phyloP scores from a whole-genome alignment of 2,329 filamentous ascomycete species.

The Periglandula ipomoeae region DNA sequence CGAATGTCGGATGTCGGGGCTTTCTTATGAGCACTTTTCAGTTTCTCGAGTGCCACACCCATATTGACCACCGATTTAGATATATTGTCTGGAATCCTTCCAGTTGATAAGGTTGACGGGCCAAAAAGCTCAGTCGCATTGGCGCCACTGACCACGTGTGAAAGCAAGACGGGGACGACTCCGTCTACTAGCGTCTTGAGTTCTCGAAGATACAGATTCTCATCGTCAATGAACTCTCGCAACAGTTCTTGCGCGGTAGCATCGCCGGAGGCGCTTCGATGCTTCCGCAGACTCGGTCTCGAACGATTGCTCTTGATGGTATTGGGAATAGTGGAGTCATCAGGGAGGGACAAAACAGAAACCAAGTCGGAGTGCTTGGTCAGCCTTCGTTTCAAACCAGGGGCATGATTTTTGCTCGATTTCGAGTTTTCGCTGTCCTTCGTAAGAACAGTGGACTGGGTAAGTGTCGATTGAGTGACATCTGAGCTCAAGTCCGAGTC shows the following conservation, averaged over 20 bases:
- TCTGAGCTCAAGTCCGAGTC: slow-evolving; percentile 43
- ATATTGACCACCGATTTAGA: slow-evolving; percentile 89
- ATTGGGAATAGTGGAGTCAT: slow-evolving; percentile 44
- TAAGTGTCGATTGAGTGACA: slow-evolving; percentile 39
- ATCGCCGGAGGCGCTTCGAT: slow-evolving; percentile 55
- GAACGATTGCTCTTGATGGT: slow-evolving; percentile 64
- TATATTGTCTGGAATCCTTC: slow-evolving; percentile 48
- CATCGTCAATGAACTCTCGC: slow-evolving; percentile 71
- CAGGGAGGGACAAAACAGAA: slow-evolving; percentile 74
- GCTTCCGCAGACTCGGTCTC: slow-evolving; percentile 67
- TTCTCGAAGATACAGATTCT: slow-evolving; percentile 81
- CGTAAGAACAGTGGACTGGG: slow-evolving; percentile 41
- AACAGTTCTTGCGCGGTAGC: slow-evolving; percentile 70
- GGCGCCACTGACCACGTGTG: slow-evolving; percentile 67
- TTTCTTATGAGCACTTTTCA: slow-evolving; percentile 71
- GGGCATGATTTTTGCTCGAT: slow-evolving; percentile 30
- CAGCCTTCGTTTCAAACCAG: slow-evolving; percentile 61
- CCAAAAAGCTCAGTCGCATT: slow-evolving; percentile 60
- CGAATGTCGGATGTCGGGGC: slow-evolving; percentile 67
- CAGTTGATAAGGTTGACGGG: slow-evolving; percentile 32
- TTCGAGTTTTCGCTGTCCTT: slow-evolving; percentile 27
- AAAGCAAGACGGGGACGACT: slow-evolving; percentile 85
- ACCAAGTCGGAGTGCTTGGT: slow-evolving; percentile 92
- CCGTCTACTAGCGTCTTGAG: slow-evolving; percentile 89
- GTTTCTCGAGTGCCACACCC: slow-evolving; percentile 79